These are phyloP conservation scores for Epithemia pelagica DNA, from an alignment of 108 stramenopile genomes.

Conservation along the genomic window DNA sequence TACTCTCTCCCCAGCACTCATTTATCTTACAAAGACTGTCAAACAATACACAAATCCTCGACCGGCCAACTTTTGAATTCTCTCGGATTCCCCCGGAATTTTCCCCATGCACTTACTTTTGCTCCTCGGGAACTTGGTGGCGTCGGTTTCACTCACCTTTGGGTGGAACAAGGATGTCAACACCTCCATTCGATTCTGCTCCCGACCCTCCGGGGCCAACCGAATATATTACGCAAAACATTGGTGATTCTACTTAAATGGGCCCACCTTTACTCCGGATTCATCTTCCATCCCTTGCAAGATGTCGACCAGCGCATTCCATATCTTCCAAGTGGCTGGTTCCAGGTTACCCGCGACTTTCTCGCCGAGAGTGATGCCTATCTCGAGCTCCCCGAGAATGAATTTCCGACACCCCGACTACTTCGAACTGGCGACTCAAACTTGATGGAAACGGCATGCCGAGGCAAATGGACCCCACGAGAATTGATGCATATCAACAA, in stretches of 20 bases:
- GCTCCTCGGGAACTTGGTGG: background rate
- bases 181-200: background rate
- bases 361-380: background rate
- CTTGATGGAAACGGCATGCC: background rate
- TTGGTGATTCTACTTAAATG: background rate
- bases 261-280: background rate
- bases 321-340: background rate
- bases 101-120: background rate
- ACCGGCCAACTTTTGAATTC: background rate
- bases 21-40: background rate
- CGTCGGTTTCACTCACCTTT: background rate
- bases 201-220: too few species aligned
- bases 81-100: background rate
- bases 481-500: background rate
- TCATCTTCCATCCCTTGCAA: background rate
- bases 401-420: background rate
- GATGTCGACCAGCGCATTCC: background rate
- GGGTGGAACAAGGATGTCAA: slow-evolving; percentile 1
- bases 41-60: background rate
- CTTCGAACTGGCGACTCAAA: background rate
- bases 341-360: background rate
- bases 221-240: background rate
- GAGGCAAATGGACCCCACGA: background rate
- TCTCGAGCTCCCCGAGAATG: background rate
- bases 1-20: background rate